phyloP scores from a whole-genome alignment of 1,139 yeast genomes.

The Dujonia santamariae region DNA sequence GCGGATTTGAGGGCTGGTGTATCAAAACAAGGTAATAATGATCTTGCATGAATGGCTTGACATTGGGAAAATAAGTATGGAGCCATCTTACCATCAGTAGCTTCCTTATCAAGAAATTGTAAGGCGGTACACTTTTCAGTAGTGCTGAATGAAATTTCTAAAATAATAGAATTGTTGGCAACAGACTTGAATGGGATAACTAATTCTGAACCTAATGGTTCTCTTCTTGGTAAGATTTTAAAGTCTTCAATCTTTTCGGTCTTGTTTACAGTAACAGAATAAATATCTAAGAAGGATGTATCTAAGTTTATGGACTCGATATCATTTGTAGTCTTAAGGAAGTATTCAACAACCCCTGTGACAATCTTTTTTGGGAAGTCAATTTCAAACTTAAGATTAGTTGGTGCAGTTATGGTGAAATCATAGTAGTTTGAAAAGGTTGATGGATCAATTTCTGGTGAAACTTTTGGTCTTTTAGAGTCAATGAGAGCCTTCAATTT shows the following conservation, averaged over 20 bases:
- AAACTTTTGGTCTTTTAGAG: slow-evolving; percentile 28
- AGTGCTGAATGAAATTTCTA: slow-evolving; percentile 58
- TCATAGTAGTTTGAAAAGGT: slow-evolving; percentile 37
- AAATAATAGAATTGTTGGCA: slow-evolving; percentile 17
- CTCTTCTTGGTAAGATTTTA: slow-evolving; percentile 46
- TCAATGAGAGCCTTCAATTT: slow-evolving; percentile 2
- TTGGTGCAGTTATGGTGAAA: slow-evolving; percentile 30
- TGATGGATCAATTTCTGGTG: slow-evolving; percentile 53
- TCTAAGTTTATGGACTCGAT: slow-evolving; percentile 52
- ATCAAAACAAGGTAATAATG: slow-evolving; percentile 87
- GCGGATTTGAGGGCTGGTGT: slow-evolving; percentile 81
- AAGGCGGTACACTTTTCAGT: slow-evolving; percentile 78
- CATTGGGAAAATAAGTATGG: slow-evolving; percentile 89
- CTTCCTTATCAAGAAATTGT: slow-evolving; percentile 77
- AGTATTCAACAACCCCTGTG: slow-evolving; percentile 53
- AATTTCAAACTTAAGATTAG: slow-evolving; percentile 53
- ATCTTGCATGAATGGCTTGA: slow-evolving; percentile 88
- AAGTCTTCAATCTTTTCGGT: slow-evolving; percentile 21
- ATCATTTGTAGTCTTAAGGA: slow-evolving; percentile 29
- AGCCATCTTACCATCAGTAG: slow-evolving; percentile 68
- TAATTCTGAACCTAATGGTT: slow-evolving; percentile 67
- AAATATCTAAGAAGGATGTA: slow-evolving; percentile 59
- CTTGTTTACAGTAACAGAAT: slow-evolving; percentile 46
- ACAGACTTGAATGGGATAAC: slow-evolving; percentile 25
- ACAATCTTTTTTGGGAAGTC: slow-evolving; percentile 53